Base-by-base conservation (phyloP, 352 stramenopile genomes). In the Pythium rhizo-oryzae region DNA sequence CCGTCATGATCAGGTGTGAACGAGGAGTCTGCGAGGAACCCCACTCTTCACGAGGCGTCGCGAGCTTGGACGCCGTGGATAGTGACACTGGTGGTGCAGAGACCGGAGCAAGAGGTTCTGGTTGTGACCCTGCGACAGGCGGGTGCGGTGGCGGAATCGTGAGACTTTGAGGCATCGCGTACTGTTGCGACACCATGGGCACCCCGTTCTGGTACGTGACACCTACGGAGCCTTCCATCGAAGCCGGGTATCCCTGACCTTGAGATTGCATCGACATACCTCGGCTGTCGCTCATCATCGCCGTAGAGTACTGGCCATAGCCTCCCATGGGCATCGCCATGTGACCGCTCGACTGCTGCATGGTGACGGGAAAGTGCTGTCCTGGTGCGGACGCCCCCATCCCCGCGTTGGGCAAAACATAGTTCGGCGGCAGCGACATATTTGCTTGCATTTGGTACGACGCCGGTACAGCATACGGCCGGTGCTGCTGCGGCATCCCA, bases 31-130 rank as follows among this genome's bases (percentile, higher is more conserved):
- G 84, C 64, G 86, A 94, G 28, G 86, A 92, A 66, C 88, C 88
- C 88, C 88, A 96, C 50, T 96, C 88, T 82, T 96, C 87, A 55
- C 85, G 72, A 69, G 87, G 84, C 8, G 87, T 94, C 49, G 87
- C 82, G 19, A 93, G 66, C 61, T 80, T 90, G 3, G 72, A 81
- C 19, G 73, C 72, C 33, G 70, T 71, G 4, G 77, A 64, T 46
- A 74, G 74, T 44, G 81, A 72, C 16, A 86, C 55, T 39, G 57
- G 51, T 15, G 58, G 44, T 19, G 59, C 63, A 7, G 69, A 67
- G 3, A 74, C 67, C 7, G 67, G 67, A 4, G 61, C 61, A 8
- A 72, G 60, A 1, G 46, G 24, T 23, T 72, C 66, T 9, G 52
- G 41, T 1, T 59, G 41, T 24, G 44, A 54, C 12, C 50, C 41